Evolutionary conservation across 768 basidiomycete genomes (phyloP).

Genomic region (Trametes gibbosa): DNA sequence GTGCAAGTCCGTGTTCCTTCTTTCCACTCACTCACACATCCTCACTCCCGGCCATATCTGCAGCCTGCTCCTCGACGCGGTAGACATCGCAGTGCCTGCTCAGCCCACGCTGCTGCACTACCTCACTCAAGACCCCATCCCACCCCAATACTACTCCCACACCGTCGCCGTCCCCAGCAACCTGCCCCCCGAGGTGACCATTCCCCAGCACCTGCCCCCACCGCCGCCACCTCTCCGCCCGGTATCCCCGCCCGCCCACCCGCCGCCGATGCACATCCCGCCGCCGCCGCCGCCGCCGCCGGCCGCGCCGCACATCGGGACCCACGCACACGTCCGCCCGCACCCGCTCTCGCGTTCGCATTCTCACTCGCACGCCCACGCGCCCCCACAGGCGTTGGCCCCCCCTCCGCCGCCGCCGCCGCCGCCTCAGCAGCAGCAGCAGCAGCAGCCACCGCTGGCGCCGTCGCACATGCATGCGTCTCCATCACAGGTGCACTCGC

Average conservation of each 20-base stretch:
- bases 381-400: too few species aligned
- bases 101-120: conserved; percentile 29
- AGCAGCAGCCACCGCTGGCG: background rate
- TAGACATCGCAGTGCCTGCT: conserved; percentile 30
- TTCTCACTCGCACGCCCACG: background rate
- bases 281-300: background rate
- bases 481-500: background rate
- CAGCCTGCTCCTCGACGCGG: conserved; percentile 31
- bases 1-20: conserved; percentile 26
- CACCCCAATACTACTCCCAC: conserved; percentile 26
- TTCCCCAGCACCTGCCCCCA: conserved; percentile 1
- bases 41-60: background rate
- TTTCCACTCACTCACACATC: background rate
- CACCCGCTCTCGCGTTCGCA: conserved; percentile 1
- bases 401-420: too few species aligned
- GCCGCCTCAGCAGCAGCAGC: background rate
- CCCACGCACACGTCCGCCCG: background rate
- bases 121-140: conserved; percentile 27
- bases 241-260: background rate
- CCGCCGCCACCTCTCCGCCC: background rate
- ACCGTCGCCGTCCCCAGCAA: conserved; percentile 17
- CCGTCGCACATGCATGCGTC: background rate
- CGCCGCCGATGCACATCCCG: background rate
- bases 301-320: background rate
- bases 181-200: conserved; percentile 4